These are phyloP conservation scores for Wickerhamomyces chaumierensis DNA, from an alignment of 805 yeast species.

Conservation along the genomic window DNA sequence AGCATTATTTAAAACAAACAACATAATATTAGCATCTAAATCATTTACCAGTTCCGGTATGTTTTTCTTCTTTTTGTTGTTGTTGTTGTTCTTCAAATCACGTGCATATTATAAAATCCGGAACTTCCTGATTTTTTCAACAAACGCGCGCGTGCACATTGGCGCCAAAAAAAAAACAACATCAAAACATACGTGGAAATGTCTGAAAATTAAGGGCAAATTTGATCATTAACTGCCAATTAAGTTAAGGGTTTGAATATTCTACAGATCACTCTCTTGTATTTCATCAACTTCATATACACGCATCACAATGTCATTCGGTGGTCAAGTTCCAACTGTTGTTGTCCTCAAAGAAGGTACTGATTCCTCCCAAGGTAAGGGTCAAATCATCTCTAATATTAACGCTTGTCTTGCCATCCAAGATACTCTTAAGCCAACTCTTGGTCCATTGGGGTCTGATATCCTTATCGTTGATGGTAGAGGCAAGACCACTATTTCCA, in stretches of 20 bases:
- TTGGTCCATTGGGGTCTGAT: constrained; percentile 97
- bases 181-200: no score
- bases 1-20: background rate
- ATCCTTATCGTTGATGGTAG: constrained; percentile 74
- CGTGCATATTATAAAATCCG: no score
- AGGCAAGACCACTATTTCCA: constrained; percentile 89
- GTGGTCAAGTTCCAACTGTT: constrained; percentile 94
- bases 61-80: no score
- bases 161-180: no score
- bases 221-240: no score
- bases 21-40: background rate
- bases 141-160: no score
- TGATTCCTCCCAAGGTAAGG: constrained; percentile 91
- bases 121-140: no score
- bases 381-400: constrained; percentile 89
- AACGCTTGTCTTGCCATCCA: constrained; percentile 97
- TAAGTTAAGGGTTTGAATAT: no score
- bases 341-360: constrained; percentile 98
- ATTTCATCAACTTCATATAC: background rate
- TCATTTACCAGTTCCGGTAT: no score
- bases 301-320: constrained; percentile 54
- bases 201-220: no score
- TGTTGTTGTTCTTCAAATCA: no score
- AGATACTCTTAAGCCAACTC: constrained; percentile 87
- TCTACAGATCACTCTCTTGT: no score